Base-by-base conservation (phyloP, 768 basidiomycete species). In the Candolleomyces eurysporus region DNA sequence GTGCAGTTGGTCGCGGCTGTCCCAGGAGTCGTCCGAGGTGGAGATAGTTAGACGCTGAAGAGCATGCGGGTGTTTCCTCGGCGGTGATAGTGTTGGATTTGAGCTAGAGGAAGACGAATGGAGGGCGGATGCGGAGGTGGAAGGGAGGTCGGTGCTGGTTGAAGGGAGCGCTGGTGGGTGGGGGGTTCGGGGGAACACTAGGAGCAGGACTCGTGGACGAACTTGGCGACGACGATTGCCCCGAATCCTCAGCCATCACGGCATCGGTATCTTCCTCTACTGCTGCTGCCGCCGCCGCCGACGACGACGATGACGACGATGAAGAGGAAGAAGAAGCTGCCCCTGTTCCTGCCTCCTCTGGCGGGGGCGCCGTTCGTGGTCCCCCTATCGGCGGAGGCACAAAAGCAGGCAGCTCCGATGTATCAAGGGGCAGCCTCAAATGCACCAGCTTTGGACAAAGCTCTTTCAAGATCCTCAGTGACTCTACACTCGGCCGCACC, bases 351-450 rank as follows among this genome's bases (percentile, higher is more conserved):
- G 22, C 8, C 8, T 3, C 36, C 11, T 16, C 7, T 26, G 43
- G 31, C 5, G 36, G 26, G 9, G 14, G 48, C 9, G 26, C 30
- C 21, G 30, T 5, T n/a, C 19, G n/a, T 16, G 49, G 46, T 31
- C 61, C 59, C 1, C 63, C 62, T 22, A 45, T 19, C 21, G 64
- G 61, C 2, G 67, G 36, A 30, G 61, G 63, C 4, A 67, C 43
- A 42, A 68, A 66, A 1, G 62, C 16, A 10, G 62, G 59, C 11
- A 67, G 42, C 7, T 65, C 65, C 36, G 26, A 48, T 7, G 67
- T 67, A 52, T 72, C 66, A 32, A 73, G 63, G 0, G 69, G 68
- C 17, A 72, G 64, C 31, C 66, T 59, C 6, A 73, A 64, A 57
- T 66, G 63, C 16, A 54, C 48, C 13, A 72, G 64, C 43, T 62